phyloP scores from a whole-genome alignment of 768 basidiomycete genomes.

The Termitomyces eurrhizus region DNA sequence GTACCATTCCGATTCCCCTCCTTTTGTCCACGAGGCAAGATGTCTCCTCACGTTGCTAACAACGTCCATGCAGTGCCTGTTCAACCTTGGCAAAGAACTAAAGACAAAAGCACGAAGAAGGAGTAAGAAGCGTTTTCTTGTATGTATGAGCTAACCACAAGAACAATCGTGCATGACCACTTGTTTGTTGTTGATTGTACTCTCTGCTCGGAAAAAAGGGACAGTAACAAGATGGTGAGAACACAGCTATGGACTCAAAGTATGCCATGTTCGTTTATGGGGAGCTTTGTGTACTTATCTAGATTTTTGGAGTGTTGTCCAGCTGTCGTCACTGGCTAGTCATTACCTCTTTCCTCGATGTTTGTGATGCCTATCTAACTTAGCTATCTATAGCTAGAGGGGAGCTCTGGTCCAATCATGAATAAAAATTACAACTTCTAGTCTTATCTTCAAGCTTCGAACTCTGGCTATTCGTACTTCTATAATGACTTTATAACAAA shows the following conservation, averaged over 20 bases:
- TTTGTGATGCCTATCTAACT: background rate
- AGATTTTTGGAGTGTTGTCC: too few relatives aligned
- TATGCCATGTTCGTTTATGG: too few relatives aligned
- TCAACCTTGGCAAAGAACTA: background rate
- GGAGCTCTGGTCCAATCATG: too few relatives aligned
- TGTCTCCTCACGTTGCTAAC: constrained; percentile 47
- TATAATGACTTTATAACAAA: background rate
- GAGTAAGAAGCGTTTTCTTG: background rate
- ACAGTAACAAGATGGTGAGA: too few relatives aligned
- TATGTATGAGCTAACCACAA: background rate
- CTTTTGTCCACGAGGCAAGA: constrained; percentile 51
- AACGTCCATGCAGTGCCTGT: constrained; percentile 48
- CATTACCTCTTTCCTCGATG: too few relatives aligned
- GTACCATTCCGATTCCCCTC: constrained; percentile 64
- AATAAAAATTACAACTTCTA: background rate
- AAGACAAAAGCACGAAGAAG: background rate
- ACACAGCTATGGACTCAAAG: too few relatives aligned
- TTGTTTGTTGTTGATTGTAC: constrained; percentile 1
- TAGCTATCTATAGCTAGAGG: too few relatives aligned
- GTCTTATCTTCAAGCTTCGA: background rate
- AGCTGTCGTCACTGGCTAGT: background rate
- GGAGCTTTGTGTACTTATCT: too few relatives aligned
- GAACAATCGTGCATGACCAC: background rate
- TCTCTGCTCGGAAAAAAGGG: background rate
- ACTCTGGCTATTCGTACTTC: background rate